phyloP scores from a whole-genome alignment of 345 rosid genomes.

The Dimocarpus longan region DNA sequence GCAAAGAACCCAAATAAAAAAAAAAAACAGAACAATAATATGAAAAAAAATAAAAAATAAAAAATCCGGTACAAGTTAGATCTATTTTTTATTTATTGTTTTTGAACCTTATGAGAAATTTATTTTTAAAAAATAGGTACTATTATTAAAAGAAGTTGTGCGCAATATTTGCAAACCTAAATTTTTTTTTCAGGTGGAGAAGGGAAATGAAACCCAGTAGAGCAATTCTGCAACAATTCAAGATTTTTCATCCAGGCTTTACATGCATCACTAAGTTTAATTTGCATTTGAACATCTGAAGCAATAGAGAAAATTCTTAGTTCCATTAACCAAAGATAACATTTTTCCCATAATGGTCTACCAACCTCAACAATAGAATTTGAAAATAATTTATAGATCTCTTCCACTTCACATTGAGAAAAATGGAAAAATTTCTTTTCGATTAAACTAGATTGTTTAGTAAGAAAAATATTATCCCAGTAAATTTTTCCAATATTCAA shows the following conservation, averaged over 20 bases:
- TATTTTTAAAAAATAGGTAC: neutral
- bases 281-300: conserved; percentile 76
- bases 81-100: too few species aligned
- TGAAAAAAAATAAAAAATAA: too few species aligned
- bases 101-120: too few species aligned
- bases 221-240: conserved; percentile 71
- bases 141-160: neutral
- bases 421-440: neutral
- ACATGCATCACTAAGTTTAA: conserved; percentile 72
- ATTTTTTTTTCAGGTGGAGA: conserved; percentile 33
- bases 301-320: conserved; percentile 1
- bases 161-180: conserved; percentile 44
- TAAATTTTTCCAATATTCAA: neutral
- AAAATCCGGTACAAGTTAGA: too few species aligned
- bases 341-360: neutral
- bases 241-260: conserved; percentile 91
- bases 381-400: neutral
- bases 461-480: neutral
- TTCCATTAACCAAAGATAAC: neutral
- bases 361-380: neutral
- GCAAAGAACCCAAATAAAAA: too few species aligned
- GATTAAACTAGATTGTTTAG: neutral
- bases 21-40: too few species aligned
- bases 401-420: conserved; percentile 4
- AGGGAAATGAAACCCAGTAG: conserved; percentile 78